Conservation (phyloP, 164 flowering plant genomes). For the Liriodendron chinense region DNA sequence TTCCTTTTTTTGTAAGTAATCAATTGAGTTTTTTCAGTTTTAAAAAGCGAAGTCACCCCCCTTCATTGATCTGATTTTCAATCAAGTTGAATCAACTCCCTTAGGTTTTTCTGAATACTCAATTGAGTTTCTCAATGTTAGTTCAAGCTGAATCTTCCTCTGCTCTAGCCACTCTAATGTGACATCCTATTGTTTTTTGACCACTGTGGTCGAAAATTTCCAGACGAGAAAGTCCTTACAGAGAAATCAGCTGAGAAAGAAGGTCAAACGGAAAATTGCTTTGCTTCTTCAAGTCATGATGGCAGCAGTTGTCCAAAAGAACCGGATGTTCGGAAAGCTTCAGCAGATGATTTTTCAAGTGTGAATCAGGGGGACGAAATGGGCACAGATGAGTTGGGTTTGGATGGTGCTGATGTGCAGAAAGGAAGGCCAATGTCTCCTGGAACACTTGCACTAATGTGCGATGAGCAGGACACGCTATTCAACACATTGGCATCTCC, state of each 20-base stretch:
- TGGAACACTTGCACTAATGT: slow-evolving; percentile 88
- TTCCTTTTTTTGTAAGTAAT: too few relatives aligned
- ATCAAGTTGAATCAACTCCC: background rate
- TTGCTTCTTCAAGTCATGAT: slow-evolving; percentile 46
- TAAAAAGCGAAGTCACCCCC: background rate
- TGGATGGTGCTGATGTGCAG: slow-evolving; percentile 58
- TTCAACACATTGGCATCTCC: slow-evolving; percentile 71
- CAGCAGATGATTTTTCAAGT: slow-evolving; percentile 37
- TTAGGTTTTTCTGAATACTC: background rate
- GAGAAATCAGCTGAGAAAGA: slow-evolving; percentile 35
- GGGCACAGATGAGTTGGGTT: slow-evolving; percentile 39
- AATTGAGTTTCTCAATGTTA: background rate
- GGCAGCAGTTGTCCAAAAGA: slow-evolving; percentile 38
- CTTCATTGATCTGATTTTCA: too few relatives aligned
- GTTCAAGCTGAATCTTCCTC: background rate
- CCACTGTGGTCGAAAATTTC: slow-evolving; percentile 4
- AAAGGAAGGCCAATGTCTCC: slow-evolving; percentile 86
- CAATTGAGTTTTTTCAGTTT: background rate
- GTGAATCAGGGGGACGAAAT: slow-evolving; percentile 47
- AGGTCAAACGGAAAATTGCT: slow-evolving; percentile 35
- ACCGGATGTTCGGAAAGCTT: slow-evolving; percentile 33
- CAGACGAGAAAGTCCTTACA: slow-evolving; percentile 39
- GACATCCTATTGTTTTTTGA: background rate
- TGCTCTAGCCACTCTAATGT: background rate
- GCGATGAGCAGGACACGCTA: slow-evolving; percentile 87